Conservation (phyloP, 345 rosid species). For the Excoecaria cochinchinensis region DNA sequence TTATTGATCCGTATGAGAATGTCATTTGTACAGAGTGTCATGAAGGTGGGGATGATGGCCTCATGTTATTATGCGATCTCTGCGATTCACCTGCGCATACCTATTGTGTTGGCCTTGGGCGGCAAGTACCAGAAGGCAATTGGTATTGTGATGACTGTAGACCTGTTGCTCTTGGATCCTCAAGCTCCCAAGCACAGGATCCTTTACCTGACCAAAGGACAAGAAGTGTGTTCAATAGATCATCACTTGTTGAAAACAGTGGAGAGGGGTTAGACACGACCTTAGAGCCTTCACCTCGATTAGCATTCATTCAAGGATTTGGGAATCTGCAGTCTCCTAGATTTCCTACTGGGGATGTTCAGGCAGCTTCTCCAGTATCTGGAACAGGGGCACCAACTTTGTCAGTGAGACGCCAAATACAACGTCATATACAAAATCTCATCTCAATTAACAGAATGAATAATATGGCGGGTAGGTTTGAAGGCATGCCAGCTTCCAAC, state of each 20-base stretch:
- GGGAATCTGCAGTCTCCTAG: constrained; percentile 67
- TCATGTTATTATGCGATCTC: constrained; percentile 91
- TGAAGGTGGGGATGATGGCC: constrained; percentile 96
- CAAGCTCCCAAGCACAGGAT: constrained; percentile 57
- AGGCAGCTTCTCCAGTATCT: constrained; percentile 53
- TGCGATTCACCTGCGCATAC: constrained; percentile 99
- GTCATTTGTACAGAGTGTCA: constrained; percentile 91
- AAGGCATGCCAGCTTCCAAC: constrained; percentile 45
- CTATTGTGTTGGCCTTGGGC: constrained; percentile 91
- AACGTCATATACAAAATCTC: constrained; percentile 77
- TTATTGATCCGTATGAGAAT: constrained; percentile 89
- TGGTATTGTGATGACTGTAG: constrained; percentile 98
- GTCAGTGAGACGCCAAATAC: constrained; percentile 75
- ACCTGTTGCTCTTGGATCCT: constrained; percentile 75
- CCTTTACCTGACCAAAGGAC: constrained; percentile 52
- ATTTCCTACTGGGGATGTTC: constrained; percentile 50
- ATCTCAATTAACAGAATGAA: constrained; percentile 52
- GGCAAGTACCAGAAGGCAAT: constrained; percentile 95
- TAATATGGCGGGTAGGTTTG: constrained; percentile 43
- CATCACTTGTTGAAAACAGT: constrained; percentile 42
- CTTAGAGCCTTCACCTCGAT: constrained; percentile 51
- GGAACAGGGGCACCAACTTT: constrained; percentile 79
- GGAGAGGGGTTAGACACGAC: constrained; percentile 53
- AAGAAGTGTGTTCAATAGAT: constrained; percentile 41
- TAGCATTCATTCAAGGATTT: constrained; percentile 40